Evolutionary conservation across 2,329 filamentous ascomycete species (phyloP), one percentile per base, ranked within the genome.

Genomic region (Nemania diffusa): DNA sequence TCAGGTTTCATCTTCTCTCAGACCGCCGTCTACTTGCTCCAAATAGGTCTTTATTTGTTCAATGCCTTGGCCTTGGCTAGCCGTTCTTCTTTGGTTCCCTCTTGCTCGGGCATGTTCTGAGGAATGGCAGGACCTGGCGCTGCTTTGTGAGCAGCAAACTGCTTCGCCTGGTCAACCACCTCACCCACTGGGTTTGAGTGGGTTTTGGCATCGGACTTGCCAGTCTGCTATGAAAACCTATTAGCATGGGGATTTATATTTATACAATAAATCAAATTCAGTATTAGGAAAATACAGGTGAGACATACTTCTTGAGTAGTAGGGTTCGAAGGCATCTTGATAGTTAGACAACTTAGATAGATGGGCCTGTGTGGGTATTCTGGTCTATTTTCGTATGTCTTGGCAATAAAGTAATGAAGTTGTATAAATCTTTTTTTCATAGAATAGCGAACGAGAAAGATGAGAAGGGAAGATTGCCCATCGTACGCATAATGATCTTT

Each of bases 31-130:
- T 60, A 42, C 26, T 11, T n/a, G 17, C 8, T 59, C 40, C 17
- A 15, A 22, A 22, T 29, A 4, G n/a, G 17, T 34, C 29, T 42
- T 26, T 78, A 80, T 76, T 91, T 88, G 83, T 92, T 92, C 78
- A 93, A 73, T 74, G 87, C 87, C 77, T 88, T 82, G 68, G 88
- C 89, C 78, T 87, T 89, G 13, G 85, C 88, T 74, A 85, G 82
- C 61, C 90, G 86, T 74, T 93, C 91, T 77, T 91, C 90, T 79
- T 90, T 91, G 65, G 85, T 88, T 17, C 87, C 88, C 80, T 90
- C 87, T 77, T 85, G 77, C 57, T 85, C 79, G 17, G 84, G 83
- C 80, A 88, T 84, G 67, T 84, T 81, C 69, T 87, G 78, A 20
- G 85, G 81, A 27, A 88, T 73, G 29, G 81, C 88, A 17, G 88